Conservation (phyloP, 371 early-diverging fungal genomes). For the Polyrhizophydium stewartii region DNA sequence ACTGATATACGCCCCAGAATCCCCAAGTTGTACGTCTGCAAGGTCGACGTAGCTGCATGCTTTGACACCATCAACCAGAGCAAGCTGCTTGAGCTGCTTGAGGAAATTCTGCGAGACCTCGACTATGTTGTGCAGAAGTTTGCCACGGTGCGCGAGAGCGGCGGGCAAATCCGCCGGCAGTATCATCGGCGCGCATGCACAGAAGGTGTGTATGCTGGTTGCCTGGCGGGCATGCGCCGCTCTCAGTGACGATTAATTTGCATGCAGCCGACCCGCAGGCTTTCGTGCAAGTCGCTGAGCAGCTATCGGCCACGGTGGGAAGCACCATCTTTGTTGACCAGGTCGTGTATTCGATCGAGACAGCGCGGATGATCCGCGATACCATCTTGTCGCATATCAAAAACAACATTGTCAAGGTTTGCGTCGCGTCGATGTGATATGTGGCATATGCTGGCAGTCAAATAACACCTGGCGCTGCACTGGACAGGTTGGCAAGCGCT, state of each 20-base stretch:
- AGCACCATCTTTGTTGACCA: constrained; percentile 62
- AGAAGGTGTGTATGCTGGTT: constrained; percentile 18
- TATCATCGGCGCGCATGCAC: constrained; percentile 25
- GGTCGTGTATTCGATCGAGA: constrained; percentile 36
- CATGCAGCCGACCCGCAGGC: constrained; percentile 28
- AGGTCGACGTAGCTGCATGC: constrained; percentile 71
- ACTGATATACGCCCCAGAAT: no score
- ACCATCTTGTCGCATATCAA: constrained; percentile 57
- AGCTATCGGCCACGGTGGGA: constrained; percentile 34
- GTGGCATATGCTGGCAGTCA: not conserved
- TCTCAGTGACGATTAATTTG: not conserved
- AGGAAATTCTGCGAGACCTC: constrained; percentile 47
- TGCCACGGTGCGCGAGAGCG: constrained; percentile 32
- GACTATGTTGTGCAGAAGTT: constrained; percentile 58
- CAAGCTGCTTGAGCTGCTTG: constrained; percentile 54
- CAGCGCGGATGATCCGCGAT: constrained; percentile 27
- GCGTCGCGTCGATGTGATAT: not conserved
- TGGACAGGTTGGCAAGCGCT: constrained; percentile 41
- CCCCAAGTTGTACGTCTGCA: constrained; percentile 65
- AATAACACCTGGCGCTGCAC: not conserved
- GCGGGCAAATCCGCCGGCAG: constrained; percentile 32
- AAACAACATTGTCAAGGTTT: constrained; percentile 58
- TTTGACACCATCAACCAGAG: constrained; percentile 78
- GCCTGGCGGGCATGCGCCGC: no score
- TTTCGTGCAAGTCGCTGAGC: constrained; percentile 45